Percentiles rank a stretch among this genome's conserved stretches.
phyloP scores from a whole-genome alignment of 1,139 yeast species.

The Cylindricascospora bacillispora region DNA sequence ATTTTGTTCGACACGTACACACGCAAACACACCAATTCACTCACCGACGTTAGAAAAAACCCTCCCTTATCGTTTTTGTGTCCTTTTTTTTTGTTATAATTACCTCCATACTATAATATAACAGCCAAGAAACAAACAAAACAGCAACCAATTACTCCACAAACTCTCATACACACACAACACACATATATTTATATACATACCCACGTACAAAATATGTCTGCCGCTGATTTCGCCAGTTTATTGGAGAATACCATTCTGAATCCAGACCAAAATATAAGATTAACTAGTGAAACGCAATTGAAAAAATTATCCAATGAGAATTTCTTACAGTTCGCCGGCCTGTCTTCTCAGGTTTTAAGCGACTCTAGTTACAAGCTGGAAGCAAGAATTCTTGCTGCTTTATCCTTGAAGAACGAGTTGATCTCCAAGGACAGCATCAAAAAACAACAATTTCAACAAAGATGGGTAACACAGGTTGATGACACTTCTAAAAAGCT shows the following conservation, averaged over 20 bases:
- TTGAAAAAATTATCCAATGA: constrained; percentile 59
- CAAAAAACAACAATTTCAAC: constrained; percentile 40
- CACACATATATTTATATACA: no score
- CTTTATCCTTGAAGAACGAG: constrained; percentile 76
- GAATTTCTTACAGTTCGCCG: constrained; percentile 64
- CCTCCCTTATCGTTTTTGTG: no score
- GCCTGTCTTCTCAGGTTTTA: constrained; percentile 58
- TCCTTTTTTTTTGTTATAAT: no score
- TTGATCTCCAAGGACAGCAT: constrained; percentile 60
- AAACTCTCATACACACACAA: no score
- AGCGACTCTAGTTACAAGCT: constrained; percentile 52
- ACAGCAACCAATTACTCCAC: no score
- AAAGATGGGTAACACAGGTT: constrained; percentile 32
- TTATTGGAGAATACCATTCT: constrained; percentile 70
- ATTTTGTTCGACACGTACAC: no score
- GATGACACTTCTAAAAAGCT: constrained; percentile 42
- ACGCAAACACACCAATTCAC: no score
- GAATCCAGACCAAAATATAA: constrained; percentile 48
- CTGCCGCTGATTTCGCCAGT: constrained; percentile 63
- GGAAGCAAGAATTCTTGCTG: constrained; percentile 89
- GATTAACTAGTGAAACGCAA: constrained; percentile 74
- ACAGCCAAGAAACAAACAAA: no score
- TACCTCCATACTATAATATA: no score
- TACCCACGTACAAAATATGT: no score
- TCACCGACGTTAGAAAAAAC: no score